Conservation (phyloP, 106 monocot genomes). For the Phalaenopsis aphrodite region DNA sequence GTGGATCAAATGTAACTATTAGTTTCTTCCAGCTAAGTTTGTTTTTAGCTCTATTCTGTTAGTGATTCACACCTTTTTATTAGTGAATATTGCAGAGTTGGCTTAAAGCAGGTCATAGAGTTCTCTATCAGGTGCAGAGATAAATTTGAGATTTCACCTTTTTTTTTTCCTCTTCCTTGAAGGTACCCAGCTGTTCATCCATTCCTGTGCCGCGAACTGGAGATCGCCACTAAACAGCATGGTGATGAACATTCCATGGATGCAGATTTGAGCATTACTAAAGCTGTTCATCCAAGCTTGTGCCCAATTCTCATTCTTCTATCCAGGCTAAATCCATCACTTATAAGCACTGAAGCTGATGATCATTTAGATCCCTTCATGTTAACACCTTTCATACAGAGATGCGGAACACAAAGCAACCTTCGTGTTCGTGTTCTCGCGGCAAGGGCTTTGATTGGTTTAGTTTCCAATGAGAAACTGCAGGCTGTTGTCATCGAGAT, state of each 20-base stretch:
- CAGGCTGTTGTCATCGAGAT: conserved; percentile 33
- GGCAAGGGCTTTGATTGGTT: conserved; percentile 78
- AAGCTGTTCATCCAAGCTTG: conserved; percentile 89
- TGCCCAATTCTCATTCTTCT: conserved; percentile 93
- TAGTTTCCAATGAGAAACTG: conserved; percentile 89
- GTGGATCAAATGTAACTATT: neutral
- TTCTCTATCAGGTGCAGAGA: neutral
- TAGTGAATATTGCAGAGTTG: neutral
- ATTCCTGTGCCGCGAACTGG: conserved; percentile 68
- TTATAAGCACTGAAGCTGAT: conserved; percentile 46
- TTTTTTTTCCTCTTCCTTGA: conserved; percentile 9
- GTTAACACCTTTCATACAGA: conserved; percentile 69
- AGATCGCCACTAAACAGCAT: conserved; percentile 58
- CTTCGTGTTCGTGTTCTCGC: conserved; percentile 79
- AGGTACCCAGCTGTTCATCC: conserved; percentile 94
- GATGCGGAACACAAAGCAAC: conserved; percentile 86
- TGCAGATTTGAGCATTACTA: conserved; percentile 47
- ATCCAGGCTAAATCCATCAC: conserved; percentile 83
- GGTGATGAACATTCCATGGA: conserved; percentile 25
- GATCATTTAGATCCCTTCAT: conserved; percentile 78
- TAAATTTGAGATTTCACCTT: neutral
- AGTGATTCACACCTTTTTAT: neutral
- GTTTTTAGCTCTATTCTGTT: neutral
- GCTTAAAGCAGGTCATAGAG: neutral
- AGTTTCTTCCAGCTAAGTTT: neutral